Conservation (phyloP, 108 stramenopile genomes). For the Nitzschia inconspicua region DNA sequence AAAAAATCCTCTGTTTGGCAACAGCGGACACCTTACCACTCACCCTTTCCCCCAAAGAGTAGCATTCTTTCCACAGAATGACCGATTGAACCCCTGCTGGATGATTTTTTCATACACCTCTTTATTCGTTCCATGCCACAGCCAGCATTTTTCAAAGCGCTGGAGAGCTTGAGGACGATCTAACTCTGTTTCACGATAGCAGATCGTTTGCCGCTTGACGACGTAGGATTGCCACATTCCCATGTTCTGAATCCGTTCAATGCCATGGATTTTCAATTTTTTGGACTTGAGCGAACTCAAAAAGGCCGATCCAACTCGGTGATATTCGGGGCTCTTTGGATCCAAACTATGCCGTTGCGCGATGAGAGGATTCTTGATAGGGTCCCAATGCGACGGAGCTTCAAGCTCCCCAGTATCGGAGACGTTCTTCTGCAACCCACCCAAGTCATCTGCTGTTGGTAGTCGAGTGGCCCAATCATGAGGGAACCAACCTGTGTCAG, state of each 20-base stretch:
- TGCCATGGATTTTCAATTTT: neutral
- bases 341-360: neutral
- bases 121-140: conserved; percentile 19
- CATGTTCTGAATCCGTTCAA: conserved; percentile 17
- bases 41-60: conserved; percentile 16
- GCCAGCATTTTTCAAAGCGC: conserved; percentile 16
- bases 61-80: conserved; percentile 23
- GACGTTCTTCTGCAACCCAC: conserved; percentile 8
- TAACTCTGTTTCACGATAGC: neutral
- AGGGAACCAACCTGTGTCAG: conserved; percentile 22
- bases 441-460: conserved; percentile 11
- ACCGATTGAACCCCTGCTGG: conserved; percentile 22
- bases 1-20: too few species aligned
- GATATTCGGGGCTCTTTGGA: neutral
- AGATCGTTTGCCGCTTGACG: conserved; percentile 13
- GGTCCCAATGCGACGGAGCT: conserved; percentile 6
- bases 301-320: neutral
- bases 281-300: neutral
- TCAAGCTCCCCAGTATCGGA: neutral
- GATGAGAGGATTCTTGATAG: conserved; percentile 1
- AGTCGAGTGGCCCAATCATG: neutral
- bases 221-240: conserved; percentile 10
- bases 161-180: neutral
- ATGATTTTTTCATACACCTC: conserved; percentile 11
- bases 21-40: too few species aligned